A percentile compares a stretch with the other conserved stretches of the same genome.
phyloP scores from a whole-genome alignment of 495 filamentous ascomycete species.

The Penicillium cataractarum region DNA sequence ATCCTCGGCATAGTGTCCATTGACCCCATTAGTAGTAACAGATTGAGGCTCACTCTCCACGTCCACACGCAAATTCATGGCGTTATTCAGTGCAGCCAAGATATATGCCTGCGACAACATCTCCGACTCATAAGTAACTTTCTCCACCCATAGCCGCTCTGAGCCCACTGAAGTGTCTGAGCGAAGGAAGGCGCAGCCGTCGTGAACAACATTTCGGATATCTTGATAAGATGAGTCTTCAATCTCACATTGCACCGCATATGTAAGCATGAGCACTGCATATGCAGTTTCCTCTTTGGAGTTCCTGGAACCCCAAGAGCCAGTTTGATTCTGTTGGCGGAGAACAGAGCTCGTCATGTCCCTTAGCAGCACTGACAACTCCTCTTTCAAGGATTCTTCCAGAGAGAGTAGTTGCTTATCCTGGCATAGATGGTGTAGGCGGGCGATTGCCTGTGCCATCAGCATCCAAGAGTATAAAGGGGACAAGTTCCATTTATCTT shows the following conservation, averaged over 20 bases:
- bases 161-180: neutral
- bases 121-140: conserved; percentile 38
- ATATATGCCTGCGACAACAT: conserved; percentile 37
- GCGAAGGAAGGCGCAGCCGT: neutral
- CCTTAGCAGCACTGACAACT: neutral
- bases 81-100: conserved; percentile 21
- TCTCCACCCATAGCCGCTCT: conserved; percentile 44
- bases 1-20: neutral
- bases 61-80: neutral
- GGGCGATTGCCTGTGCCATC: conserved; percentile 12
- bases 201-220: neutral
- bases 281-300: conserved; percentile 28
- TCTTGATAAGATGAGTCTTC: neutral
- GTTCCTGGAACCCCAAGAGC: conserved; percentile 32
- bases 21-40: neutral
- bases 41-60: neutral
- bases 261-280: conserved; percentile 8
- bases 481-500: conserved; percentile 25
- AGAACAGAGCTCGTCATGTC: neutral
- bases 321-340: conserved; percentile 11
- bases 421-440: conserved; percentile 5
- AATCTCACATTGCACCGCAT: neutral
- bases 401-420: neutral
- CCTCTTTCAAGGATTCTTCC: neutral
- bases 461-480: conserved; percentile 19